Conservation (phyloP, 2,329 filamentous ascomycete genomes). For the Fusarium duplospermum region DNA sequence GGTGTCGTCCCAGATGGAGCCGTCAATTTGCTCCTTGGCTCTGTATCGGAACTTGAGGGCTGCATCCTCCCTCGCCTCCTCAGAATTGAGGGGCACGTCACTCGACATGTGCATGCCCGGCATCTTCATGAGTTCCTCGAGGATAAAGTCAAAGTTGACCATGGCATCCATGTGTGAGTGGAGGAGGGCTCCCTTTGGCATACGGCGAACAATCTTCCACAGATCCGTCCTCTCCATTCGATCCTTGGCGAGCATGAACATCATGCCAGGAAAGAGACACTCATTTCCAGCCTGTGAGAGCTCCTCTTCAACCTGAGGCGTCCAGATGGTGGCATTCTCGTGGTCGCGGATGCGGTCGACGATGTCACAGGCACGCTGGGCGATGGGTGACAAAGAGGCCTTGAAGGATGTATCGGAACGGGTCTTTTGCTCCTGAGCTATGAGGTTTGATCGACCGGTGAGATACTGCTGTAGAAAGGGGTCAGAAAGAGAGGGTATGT, state of each 20-base stretch:
- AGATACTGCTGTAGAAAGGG: slow-evolving; percentile 87
- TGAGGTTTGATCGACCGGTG: slow-evolving; percentile 77
- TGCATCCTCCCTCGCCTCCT: slow-evolving; percentile 64
- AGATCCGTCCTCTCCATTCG: slow-evolving; percentile 86
- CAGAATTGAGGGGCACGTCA: slow-evolving; percentile 66
- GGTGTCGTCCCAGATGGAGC: slow-evolving; percentile 72
- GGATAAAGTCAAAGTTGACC: slow-evolving; percentile 85
- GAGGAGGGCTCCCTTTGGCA: slow-evolving; percentile 90
- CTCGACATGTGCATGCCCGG: slow-evolving; percentile 79
- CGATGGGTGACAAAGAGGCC: slow-evolving; percentile 81
- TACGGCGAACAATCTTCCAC: slow-evolving; percentile 84
- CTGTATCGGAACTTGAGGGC: slow-evolving; percentile 72
- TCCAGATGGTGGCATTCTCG: slow-evolving; percentile 84
- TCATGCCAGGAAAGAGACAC: slow-evolving; percentile 87
- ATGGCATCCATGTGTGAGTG: slow-evolving; percentile 94
- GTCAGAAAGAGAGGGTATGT: slow-evolving; percentile 71
- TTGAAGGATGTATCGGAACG: slow-evolving; percentile 81
- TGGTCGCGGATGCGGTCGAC: slow-evolving; percentile 82
- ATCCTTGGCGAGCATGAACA: slow-evolving; percentile 89
- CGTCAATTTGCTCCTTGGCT: slow-evolving; percentile 56
- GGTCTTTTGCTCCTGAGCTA: slow-evolving; percentile 83
- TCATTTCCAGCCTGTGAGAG: slow-evolving; percentile 71
- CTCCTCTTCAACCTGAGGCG: slow-evolving; percentile 75
- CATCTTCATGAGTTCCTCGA: slow-evolving; percentile 76
- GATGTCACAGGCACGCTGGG: slow-evolving; percentile 80